Conservation (phyloP, 2,329 filamentous ascomycete species). For the Paradendryphiella salina region DNA sequence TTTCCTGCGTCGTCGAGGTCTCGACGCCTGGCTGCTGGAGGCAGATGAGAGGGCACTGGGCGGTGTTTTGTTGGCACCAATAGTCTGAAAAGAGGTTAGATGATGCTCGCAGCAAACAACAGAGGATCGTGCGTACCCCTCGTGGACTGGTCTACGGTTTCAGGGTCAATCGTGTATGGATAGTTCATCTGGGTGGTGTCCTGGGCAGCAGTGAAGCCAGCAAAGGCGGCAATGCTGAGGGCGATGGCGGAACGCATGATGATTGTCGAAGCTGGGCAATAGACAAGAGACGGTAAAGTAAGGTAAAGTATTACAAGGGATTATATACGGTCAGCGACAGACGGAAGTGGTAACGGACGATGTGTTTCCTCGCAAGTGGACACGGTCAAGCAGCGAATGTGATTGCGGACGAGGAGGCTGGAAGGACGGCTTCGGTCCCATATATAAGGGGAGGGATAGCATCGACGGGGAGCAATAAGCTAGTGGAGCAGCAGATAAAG, state of each 20-base stretch:
- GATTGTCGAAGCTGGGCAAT: conserved; percentile 11
- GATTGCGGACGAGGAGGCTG: conserved; percentile 24
- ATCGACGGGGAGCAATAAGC: conserved; percentile 23
- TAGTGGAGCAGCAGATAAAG: conserved; percentile 20
- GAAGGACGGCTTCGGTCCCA: conserved; percentile 12
- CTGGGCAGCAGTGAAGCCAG: conserved; percentile 58
- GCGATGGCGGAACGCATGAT: conserved; percentile 56
- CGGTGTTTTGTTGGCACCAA: conserved; percentile 68
- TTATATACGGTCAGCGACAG: conserved; percentile 30
- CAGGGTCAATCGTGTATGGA: conserved; percentile 62
- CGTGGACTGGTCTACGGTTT: conserved; percentile 57
- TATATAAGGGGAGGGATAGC: conserved; percentile 39
- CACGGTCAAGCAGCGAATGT: conserved; percentile 36
- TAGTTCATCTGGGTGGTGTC: conserved; percentile 30
- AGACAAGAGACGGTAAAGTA: conserved; percentile 7
- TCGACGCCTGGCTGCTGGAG: conserved; percentile 58
- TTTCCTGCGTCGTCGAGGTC: conserved; percentile 56
- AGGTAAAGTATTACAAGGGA: conserved; percentile 19
- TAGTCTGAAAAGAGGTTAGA: conserved; percentile 49
- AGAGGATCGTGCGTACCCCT: conserved; percentile 53
- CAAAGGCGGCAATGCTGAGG: conserved; percentile 56
- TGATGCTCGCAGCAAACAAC: background rate
- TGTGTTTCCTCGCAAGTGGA: background rate
- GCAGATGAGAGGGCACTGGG: conserved; percentile 73
- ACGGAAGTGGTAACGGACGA: conserved; percentile 10